Percentiles rank a stretch among this genome's conserved stretches.
phyloP scores from a whole-genome alignment of 805 yeast genomes.

The Phaffomyces opuntiae region DNA sequence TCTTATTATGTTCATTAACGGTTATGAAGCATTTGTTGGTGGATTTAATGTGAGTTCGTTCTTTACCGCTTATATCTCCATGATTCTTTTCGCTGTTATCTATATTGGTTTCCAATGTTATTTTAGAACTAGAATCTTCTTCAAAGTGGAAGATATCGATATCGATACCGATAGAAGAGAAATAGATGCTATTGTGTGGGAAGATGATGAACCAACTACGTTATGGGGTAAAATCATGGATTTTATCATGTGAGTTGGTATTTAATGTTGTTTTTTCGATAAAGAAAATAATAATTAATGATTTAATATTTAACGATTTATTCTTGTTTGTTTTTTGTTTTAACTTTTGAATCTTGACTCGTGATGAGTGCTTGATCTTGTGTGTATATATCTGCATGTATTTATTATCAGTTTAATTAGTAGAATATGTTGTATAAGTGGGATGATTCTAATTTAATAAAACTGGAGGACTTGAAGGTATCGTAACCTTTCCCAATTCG shows the following conservation, averaged over 20 bases:
- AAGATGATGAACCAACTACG: conserved; percentile 42
- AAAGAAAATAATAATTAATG: too few species aligned
- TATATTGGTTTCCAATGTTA: conserved; percentile 51
- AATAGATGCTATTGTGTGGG: conserved; percentile 54
- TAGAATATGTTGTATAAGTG: too few species aligned
- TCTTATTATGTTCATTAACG: conserved; percentile 62
- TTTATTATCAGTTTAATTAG: too few species aligned
- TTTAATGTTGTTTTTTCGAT: background rate
- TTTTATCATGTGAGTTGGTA: too few species aligned
- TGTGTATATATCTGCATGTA: too few species aligned
- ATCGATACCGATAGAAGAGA: conserved; percentile 64
- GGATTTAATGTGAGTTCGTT: conserved; percentile 47
- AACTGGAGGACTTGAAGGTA: too few species aligned
- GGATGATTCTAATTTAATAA: too few species aligned
- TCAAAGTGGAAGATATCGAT: conserved; percentile 55
- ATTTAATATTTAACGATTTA: too few species aligned
- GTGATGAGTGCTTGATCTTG: too few species aligned
- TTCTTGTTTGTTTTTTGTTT: too few species aligned
- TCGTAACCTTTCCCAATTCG: too few species aligned
- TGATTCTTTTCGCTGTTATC: conserved; percentile 47
- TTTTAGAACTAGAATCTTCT: conserved; percentile 40
- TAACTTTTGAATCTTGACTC: too few species aligned
- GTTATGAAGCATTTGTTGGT: conserved; percentile 55
- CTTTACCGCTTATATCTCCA: conserved; percentile 66
- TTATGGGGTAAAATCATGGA: conserved; percentile 34